Conservation (phyloP, 2,329 filamentous ascomycete species). For the Claviceps maximensis region DNA sequence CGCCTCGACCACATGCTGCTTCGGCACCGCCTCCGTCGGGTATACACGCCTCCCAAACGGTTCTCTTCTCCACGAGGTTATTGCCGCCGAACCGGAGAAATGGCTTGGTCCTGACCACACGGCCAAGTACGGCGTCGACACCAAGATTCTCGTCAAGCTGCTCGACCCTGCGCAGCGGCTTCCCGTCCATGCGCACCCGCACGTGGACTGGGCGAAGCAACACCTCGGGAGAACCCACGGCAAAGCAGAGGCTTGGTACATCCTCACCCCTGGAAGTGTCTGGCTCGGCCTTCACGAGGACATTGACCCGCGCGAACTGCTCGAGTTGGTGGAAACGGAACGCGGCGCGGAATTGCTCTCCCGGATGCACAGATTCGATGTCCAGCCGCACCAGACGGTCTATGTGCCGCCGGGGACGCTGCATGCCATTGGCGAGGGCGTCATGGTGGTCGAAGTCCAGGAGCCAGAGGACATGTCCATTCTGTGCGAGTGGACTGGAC, state of each 20-base stretch:
- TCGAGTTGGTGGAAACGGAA: constrained; percentile 6
- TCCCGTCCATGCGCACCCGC: constrained; percentile 12
- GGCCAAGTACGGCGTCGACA: constrained; percentile 8
- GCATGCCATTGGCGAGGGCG: constrained; percentile 12
- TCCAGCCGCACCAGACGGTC: constrained; percentile 10
- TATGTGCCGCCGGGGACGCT: constrained; percentile 11
- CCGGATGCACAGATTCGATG: constrained; percentile 9
- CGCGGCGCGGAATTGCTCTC: constrained; percentile 6
- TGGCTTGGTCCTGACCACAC: constrained; percentile 11
- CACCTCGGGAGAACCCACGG: constrained; percentile 9
- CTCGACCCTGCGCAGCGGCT: constrained; percentile 12
- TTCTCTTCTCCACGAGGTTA: constrained; percentile 7
- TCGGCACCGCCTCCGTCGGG: constrained; percentile 7
- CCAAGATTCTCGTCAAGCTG: constrained; percentile 12
- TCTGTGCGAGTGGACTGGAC: constrained; percentile 9
- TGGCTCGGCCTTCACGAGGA: constrained; percentile 9
- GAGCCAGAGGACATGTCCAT: constrained; percentile 11
- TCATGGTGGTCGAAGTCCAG: constrained; percentile 10
- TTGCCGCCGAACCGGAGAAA: constrained; percentile 6
- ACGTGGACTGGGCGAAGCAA: constrained; percentile 9
- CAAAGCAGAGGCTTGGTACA: constrained; percentile 13
- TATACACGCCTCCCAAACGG: constrained; percentile 9
- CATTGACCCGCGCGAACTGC: constrained; percentile 4
- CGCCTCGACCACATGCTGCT: constrained; percentile 11
- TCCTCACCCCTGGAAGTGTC: constrained; percentile 9